These are phyloP conservation scores for Colletotrichum camelliae DNA, from an alignment of 2,329 filamentous ascomycete genomes.

Conservation along the genomic window DNA sequence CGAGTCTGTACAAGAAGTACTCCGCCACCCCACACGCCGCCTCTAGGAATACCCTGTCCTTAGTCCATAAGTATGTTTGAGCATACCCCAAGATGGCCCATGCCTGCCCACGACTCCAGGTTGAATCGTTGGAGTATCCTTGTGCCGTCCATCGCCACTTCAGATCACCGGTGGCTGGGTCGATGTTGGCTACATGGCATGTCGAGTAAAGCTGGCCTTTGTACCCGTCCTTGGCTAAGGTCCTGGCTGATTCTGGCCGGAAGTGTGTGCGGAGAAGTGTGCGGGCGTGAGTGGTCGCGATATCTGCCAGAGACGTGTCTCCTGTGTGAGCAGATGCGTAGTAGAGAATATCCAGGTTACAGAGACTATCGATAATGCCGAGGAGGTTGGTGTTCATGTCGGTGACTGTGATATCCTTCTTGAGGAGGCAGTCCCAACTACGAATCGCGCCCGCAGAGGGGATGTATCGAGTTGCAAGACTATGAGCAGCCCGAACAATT, in stretches of 20 bases:
- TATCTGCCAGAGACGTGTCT: constrained; percentile 31
- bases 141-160: constrained; percentile 49
- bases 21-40: constrained; percentile 49
- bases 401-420: constrained; percentile 32
- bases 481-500: constrained; percentile 47
- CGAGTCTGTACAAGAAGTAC: constrained; percentile 50
- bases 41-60: constrained; percentile 42
- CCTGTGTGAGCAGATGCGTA: constrained; percentile 40
- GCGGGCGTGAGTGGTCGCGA: constrained; percentile 43
- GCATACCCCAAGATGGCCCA: constrained; percentile 55
- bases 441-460: constrained; percentile 47
- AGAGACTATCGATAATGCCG: constrained; percentile 48
- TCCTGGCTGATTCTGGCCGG: constrained; percentile 29
- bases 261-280: constrained; percentile 44
- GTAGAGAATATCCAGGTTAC: constrained; percentile 44
- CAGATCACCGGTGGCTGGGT: constrained; percentile 41
- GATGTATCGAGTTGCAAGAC: constrained; percentile 47
- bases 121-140: constrained; percentile 48
- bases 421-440: constrained; percentile 49
- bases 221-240: constrained; percentile 21
- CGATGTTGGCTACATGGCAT: constrained; percentile 52
- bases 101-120: constrained; percentile 54
- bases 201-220: constrained; percentile 32
- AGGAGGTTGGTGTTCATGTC: constrained; percentile 35
- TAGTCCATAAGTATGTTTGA: constrained; percentile 54